Evolutionary conservation across 2,329 filamentous ascomycete genomes (phyloP).

Genomic region (Aspergillus neotritici): DNA sequence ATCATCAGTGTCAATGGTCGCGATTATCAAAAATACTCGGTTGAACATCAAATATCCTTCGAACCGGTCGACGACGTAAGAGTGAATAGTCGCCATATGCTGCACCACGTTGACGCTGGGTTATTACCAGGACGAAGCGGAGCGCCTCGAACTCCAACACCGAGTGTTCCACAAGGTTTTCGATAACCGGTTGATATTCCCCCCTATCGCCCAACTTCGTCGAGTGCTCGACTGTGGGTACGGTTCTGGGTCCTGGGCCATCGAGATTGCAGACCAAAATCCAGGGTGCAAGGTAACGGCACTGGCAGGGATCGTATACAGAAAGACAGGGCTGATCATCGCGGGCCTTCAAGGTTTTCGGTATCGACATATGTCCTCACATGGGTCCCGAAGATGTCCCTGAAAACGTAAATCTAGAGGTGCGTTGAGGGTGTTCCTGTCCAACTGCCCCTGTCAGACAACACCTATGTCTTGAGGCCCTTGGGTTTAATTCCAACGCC

Average conservation of each 20-base stretch:
- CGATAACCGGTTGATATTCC: conserved; percentile 63
- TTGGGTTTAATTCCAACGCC: too few species aligned
- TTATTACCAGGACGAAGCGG: conserved; percentile 57
- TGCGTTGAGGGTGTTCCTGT: conserved; percentile 22
- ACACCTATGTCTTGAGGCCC: too few species aligned
- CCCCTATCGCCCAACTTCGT: conserved; percentile 54
- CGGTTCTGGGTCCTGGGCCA: conserved; percentile 65
- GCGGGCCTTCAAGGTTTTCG: conserved; percentile 53
- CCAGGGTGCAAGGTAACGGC: conserved; percentile 57
- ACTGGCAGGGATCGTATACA: conserved; percentile 8
- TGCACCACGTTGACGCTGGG: conserved; percentile 11
- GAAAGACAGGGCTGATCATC: conserved; percentile 13
- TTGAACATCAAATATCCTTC: conserved; percentile 61
- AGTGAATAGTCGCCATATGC: not conserved
- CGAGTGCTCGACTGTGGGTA: conserved; percentile 68
- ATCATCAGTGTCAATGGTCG: conserved; percentile 58
- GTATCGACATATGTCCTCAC: conserved; percentile 66
- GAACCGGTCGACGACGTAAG: conserved; percentile 65
- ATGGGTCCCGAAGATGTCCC: conserved; percentile 61
- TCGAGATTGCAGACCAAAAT: conserved; percentile 60
- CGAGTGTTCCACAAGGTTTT: conserved; percentile 59
- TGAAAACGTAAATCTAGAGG: conserved; percentile 63
- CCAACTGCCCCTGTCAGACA: too few species aligned
- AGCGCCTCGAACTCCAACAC: conserved; percentile 61
- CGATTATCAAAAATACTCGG: conserved; percentile 61